These are phyloP conservation scores for Sanghuangporus weigelae DNA, from an alignment of 1,284 basidiomycete species.

Conservation along the genomic window DNA sequence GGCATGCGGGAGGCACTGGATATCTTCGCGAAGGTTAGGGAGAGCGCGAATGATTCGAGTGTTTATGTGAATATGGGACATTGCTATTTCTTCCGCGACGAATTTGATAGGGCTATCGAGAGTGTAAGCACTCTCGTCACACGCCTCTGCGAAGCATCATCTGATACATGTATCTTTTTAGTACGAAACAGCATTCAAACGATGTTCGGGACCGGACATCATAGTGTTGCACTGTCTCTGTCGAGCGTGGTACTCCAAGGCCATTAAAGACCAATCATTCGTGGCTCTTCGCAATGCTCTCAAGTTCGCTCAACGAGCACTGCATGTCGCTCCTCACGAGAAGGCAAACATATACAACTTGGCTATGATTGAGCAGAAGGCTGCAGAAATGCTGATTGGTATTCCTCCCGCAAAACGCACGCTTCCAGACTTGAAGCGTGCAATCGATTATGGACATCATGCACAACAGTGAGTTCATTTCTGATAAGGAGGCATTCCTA, in stretches of 20 bases:
- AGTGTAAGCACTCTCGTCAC: constrained; percentile 56
- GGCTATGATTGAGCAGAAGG: constrained; percentile 94
- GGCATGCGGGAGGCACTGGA: constrained; percentile 81
- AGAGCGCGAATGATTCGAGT: constrained; percentile 78
- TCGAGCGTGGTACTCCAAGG: constrained; percentile 89
- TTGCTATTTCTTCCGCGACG: constrained; percentile 85
- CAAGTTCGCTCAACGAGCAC: constrained; percentile 78
- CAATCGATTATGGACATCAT: constrained; percentile 79
- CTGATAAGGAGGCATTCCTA: not conserved
- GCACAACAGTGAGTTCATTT: constrained; percentile 67
- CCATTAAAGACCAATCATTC: constrained; percentile 81
- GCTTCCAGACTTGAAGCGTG: constrained; percentile 71
- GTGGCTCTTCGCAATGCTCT: constrained; percentile 75
- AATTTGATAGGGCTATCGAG: constrained; percentile 91
- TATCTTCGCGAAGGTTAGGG: constrained; percentile 84
- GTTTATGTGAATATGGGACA: constrained; percentile 95
- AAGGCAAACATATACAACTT: constrained; percentile 90
- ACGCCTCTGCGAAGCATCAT: not conserved
- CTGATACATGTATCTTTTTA: constrained; percentile 28
- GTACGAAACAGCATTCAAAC: constrained; percentile 84
- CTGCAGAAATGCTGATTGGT: constrained; percentile 80
- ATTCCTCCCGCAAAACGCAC: constrained; percentile 71
- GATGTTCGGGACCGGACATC: constrained; percentile 56
- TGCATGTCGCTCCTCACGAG: constrained; percentile 78
- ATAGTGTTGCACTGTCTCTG: constrained; percentile 78